A percentile compares a stretch with the other conserved stretches of the same genome.
Conservation (phyloP, 2,329 filamentous ascomycete genomes). For the Thelonectria discophora region DNA sequence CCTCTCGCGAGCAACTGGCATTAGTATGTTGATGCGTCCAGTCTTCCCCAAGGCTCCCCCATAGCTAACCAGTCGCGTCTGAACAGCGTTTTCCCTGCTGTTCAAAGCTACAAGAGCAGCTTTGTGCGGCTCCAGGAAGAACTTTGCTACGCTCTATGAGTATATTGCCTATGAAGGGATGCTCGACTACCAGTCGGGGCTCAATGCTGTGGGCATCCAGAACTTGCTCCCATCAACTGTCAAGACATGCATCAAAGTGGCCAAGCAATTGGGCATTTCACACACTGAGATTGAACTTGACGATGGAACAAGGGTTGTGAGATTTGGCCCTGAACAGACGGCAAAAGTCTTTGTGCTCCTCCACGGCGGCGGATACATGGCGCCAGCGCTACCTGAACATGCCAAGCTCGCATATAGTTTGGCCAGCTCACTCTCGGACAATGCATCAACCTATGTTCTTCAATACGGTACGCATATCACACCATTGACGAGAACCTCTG, state of each 20-base stretch:
- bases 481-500: not conserved
- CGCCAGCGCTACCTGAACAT: not conserved
- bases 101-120: not conserved
- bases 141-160: not conserved
- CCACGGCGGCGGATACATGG: not conserved
- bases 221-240: not conserved
- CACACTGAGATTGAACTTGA: not conserved
- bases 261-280: not conserved
- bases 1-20: not conserved
- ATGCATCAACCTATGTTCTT: not conserved
- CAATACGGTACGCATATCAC: not conserved
- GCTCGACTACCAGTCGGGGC: not conserved
- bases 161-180: not conserved
- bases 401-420: not conserved
- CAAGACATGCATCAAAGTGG: not conserved
- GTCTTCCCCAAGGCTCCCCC: not conserved
- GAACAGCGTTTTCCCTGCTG: not conserved
- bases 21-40: not conserved
- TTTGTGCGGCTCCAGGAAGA: not conserved
- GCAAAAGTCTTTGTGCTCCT: not conserved
- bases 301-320: not conserved
- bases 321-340: not conserved
- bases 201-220: not conserved
- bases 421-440: not conserved
- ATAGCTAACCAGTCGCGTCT: not conserved